Percentiles rank a stretch among this genome's conserved stretches.
Evolutionary conservation across 73 alveolate genomes (phyloP).

Genomic region (Breviolum minutum): DNA sequence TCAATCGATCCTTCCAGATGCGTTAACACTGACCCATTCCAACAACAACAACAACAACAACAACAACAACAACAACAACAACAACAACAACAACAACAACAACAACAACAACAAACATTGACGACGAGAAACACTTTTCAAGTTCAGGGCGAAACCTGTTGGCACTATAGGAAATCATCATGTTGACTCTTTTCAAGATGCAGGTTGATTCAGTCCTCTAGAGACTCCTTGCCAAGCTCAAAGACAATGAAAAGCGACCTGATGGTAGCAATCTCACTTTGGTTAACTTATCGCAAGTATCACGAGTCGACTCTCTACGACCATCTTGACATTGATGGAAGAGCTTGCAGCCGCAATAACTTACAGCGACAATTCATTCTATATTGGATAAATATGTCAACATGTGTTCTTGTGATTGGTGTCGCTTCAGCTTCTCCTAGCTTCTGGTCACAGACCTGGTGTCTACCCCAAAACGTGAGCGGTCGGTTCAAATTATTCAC

Average conservation of each 20-base stretch:
- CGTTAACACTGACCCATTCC: too few relatives aligned
- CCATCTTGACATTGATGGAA: too few relatives aligned
- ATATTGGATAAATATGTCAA: too few relatives aligned
- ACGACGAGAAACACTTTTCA: neutral
- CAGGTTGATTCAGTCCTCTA: constrained; percentile 51
- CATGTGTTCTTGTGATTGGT: neutral
- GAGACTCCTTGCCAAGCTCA: constrained; percentile 83
- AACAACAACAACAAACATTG: neutral
- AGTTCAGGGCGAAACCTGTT: too few relatives aligned
- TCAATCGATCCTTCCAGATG: constrained; percentile 56
- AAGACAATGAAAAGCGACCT: constrained; percentile 86
- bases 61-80: neutral
- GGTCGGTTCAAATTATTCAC: too few relatives aligned
- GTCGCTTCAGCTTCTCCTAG: neutral
- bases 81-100: too few relatives aligned
- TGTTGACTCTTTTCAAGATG: too few relatives aligned
- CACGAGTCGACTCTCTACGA: too few relatives aligned
- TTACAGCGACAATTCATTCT: neutral
- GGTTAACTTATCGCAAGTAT: too few relatives aligned
- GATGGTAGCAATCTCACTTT: neutral
- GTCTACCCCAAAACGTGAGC: too few relatives aligned
- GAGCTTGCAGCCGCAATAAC: neutral
- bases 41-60: neutral
- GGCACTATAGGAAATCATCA: too few relatives aligned
- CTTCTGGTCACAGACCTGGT: too few relatives aligned